Conservation (phyloP, 306 rosid genomes). For the Mimosa bimucronata region DNA sequence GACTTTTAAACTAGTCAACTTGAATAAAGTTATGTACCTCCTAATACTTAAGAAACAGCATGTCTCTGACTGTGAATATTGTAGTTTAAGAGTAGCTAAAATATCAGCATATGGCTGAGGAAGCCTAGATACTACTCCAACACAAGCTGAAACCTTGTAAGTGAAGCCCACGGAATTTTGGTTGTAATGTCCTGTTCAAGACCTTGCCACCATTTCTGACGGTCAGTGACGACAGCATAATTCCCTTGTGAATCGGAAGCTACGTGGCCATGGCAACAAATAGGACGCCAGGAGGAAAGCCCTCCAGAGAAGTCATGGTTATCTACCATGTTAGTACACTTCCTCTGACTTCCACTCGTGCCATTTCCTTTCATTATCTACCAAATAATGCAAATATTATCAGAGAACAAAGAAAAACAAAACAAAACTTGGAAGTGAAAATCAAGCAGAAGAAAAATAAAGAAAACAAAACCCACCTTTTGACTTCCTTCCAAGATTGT, state of each 20-base stretch:
- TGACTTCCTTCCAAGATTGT: constrained; percentile 36
- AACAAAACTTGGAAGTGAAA: constrained; percentile 17
- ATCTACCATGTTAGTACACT: constrained; percentile 56
- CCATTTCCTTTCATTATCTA: constrained; percentile 51
- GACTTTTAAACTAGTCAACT: neutral
- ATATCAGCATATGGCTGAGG: constrained; percentile 66
- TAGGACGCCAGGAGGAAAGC: constrained; percentile 74
- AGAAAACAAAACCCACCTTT: constrained; percentile 40
- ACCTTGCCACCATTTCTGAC: constrained; percentile 90
- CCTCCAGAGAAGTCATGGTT: constrained; percentile 86
- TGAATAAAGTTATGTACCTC: constrained; percentile 47
- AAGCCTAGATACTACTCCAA: constrained; percentile 78
- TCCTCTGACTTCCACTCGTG: constrained; percentile 40
- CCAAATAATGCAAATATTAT: constrained; percentile 27
- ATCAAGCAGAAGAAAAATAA: neutral
- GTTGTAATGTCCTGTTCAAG: constrained; percentile 84
- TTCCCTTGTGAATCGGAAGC: constrained; percentile 52
- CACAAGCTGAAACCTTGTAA: constrained; percentile 67
- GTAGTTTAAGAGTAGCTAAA: constrained; percentile 77
- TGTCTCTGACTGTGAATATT: constrained; percentile 59
- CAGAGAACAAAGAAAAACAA: neutral
- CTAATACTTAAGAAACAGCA: constrained; percentile 56
- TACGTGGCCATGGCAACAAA: constrained; percentile 63
- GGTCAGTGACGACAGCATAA: constrained; percentile 66
- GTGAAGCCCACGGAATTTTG: constrained; percentile 54